These are phyloP conservation scores for Cladosporium sp. DNA, from an alignment of 2,329 filamentous ascomycete genomes.

Conservation along the genomic window DNA sequence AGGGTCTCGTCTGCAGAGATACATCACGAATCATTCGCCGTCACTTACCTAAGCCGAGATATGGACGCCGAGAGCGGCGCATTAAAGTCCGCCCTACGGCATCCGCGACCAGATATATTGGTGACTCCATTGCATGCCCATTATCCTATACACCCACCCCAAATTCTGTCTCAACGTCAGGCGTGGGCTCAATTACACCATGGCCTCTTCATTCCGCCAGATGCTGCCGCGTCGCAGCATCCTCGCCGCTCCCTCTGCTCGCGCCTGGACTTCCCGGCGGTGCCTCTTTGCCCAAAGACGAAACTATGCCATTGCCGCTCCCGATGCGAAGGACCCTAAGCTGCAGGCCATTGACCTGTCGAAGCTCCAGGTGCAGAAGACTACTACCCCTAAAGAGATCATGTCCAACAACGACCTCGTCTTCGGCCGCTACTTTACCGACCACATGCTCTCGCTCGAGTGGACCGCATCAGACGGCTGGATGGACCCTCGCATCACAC, in stretches of 20 bases:
- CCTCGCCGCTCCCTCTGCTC: slow-evolving; percentile 11
- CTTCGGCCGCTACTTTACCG: slow-evolving; percentile 89
- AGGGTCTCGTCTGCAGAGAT: too few relatives aligned
- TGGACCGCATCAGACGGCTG: slow-evolving; percentile 86
- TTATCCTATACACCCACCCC: background rate
- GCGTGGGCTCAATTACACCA: background rate
- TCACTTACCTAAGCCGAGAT: background rate
- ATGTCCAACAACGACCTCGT: slow-evolving; percentile 75
- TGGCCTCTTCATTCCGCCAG: slow-evolving; percentile 11
- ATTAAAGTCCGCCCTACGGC: background rate
- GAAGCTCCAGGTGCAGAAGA: slow-evolving; percentile 70
- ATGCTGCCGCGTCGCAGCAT: slow-evolving; percentile 11
- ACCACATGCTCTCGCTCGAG: slow-evolving; percentile 95
- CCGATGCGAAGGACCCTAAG: slow-evolving; percentile 46
- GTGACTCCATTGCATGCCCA: background rate
- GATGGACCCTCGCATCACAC: slow-evolving; percentile 75
- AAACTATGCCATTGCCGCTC: slow-evolving; percentile 26
- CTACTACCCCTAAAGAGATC: slow-evolving; percentile 68
- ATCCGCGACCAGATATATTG: background rate
- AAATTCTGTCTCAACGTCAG: background rate
- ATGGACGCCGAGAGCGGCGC: background rate
- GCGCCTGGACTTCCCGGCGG: slow-evolving; percentile 5
- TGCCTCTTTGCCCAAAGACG: slow-evolving; percentile 10
- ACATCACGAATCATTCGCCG: too few relatives aligned
- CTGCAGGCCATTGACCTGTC: slow-evolving; percentile 70